These are phyloP conservation scores for Collybiopsis luxurians DNA, from an alignment of 768 basidiomycete species.

Conservation along the genomic window DNA sequence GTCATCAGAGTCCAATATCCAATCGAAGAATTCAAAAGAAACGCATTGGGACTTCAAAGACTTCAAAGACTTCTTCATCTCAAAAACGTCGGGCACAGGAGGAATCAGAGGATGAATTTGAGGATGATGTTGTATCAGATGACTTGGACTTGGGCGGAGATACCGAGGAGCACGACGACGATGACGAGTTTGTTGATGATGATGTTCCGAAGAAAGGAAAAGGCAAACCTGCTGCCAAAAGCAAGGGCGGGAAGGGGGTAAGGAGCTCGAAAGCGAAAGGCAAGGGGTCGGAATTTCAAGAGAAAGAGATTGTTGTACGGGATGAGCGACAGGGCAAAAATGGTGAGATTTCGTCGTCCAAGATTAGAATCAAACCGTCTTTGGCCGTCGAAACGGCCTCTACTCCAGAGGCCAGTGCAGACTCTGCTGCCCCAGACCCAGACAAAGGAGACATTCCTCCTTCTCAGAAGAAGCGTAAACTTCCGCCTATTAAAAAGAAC, in stretches of 20 bases:
- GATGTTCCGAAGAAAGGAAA: slow-evolving; percentile 19
- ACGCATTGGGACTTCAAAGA: not conserved
- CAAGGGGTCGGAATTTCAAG: slow-evolving; percentile 26
- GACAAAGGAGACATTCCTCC: slow-evolving; percentile 20
- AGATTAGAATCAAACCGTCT: not conserved
- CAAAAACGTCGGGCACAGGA: slow-evolving; percentile 4
- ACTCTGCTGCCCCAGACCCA: slow-evolving; percentile 7
- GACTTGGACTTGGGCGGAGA: slow-evolving; percentile 14
- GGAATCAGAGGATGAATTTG: slow-evolving; percentile 15
- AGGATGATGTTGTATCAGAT: slow-evolving; percentile 5
- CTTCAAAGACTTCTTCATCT: not conserved
- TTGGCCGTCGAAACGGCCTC: not conserved
- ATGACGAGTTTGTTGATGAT: slow-evolving; percentile 24
- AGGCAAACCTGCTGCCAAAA: slow-evolving; percentile 17
- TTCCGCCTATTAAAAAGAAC: slow-evolving; percentile 69
- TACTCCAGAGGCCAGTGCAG: not conserved
- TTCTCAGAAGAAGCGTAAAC: slow-evolving; percentile 48
- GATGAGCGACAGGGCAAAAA: slow-evolving; percentile 35
- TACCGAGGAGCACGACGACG: slow-evolving; percentile 28
- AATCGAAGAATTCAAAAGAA: not conserved
- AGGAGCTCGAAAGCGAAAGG: slow-evolving; percentile 20
- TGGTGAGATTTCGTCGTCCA: slow-evolving; percentile 1
- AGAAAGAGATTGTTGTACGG: slow-evolving; percentile 35
- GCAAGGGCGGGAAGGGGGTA: slow-evolving; percentile 21
- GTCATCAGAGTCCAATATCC: not conserved